phyloP scores from a whole-genome alignment of 306 rosid species.

The Cucumis sativus region DNA sequence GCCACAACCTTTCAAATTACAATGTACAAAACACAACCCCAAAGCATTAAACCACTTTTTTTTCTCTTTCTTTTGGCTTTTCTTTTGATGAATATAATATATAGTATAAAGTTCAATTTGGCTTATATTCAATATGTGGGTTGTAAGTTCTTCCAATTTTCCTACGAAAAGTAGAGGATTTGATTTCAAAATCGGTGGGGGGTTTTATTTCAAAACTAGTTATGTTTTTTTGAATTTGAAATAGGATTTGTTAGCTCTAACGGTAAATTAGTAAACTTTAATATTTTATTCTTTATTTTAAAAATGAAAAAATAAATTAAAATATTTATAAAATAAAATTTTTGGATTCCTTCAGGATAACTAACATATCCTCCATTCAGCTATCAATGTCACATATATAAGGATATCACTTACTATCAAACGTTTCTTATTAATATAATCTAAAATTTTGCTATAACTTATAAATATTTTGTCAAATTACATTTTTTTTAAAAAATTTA shows the following conservation, averaged over 20 bases:
- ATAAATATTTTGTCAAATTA: too few species aligned
- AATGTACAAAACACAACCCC: neutral
- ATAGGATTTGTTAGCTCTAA: neutral
- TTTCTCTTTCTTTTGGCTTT: neutral
- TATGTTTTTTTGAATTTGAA: neutral
- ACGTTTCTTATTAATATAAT: too few species aligned
- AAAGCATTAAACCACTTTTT: neutral
- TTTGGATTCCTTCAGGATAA: too few species aligned
- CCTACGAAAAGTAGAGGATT: neutral
- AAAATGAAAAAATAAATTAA: too few species aligned
- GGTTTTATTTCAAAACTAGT: too few species aligned
- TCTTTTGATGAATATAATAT: neutral
- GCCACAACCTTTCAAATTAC: neutral
- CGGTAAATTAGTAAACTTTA: neutral
- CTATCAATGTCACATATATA: too few species aligned
- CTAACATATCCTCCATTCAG: too few species aligned
- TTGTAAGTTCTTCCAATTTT: neutral
- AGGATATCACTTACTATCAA: too few species aligned
- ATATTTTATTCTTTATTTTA: too few species aligned
- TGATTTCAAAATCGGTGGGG: neutral
- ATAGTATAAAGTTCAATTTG: neutral
- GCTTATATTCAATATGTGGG: neutral
- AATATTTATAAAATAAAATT: too few species aligned
- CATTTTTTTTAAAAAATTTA: too few species aligned
- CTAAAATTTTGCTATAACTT: too few species aligned